A percentile compares a stretch with the other conserved stretches of the same genome.
Evolutionary conservation across 306 rosid genomes (phyloP).

Genomic region (Arachis hypogaea): DNA sequence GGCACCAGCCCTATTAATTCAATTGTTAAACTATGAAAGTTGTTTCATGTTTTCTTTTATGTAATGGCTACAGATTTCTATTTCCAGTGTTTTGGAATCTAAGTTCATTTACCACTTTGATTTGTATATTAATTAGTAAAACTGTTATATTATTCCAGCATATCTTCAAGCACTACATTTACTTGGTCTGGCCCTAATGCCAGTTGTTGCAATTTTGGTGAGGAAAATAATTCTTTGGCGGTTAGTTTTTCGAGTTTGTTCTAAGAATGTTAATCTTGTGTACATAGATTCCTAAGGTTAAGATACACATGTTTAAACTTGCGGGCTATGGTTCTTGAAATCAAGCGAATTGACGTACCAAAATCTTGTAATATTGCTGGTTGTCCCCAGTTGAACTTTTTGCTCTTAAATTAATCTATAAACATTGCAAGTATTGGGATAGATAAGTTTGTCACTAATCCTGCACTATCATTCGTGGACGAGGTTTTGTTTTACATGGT

Average conservation of each 20-base stretch:
- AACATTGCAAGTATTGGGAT: neutral
- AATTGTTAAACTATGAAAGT: neutral
- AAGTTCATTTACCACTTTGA: no score
- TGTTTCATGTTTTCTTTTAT: neutral
- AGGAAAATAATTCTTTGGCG: neutral
- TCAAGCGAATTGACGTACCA: neutral
- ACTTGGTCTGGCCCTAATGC: neutral
- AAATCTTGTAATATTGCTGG: constrained; percentile 14
- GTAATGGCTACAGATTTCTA: no score
- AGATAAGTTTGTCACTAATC: neutral
- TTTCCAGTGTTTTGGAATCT: no score
- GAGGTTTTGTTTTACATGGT: neutral
- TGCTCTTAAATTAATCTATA: neutral
- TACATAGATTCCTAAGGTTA: neutral
- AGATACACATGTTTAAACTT: neutral
- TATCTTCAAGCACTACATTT: neutral
- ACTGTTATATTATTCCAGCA: no score
- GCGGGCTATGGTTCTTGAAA: constrained; percentile 7
- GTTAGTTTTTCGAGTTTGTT: neutral
- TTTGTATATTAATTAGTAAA: no score
- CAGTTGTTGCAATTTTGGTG: constrained; percentile 1
- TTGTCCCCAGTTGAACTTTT: constrained; percentile 13
- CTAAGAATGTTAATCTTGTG: neutral
- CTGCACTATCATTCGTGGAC: constrained; percentile 8
- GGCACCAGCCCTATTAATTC: neutral